Conservation (phyloP, 75 land plant species). For the Azolla pinnata region DNA sequence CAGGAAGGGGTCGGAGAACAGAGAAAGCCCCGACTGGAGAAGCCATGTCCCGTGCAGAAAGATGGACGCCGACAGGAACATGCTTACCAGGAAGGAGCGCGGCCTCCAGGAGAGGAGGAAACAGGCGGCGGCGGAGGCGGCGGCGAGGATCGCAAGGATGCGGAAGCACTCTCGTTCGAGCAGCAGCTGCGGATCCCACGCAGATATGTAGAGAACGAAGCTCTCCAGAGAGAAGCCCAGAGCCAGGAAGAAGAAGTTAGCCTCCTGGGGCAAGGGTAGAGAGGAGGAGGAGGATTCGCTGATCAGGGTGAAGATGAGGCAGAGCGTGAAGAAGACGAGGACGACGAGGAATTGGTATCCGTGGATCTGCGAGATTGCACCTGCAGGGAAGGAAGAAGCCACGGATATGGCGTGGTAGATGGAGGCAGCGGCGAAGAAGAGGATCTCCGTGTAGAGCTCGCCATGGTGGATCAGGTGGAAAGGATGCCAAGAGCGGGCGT, state of each 20-base stretch:
- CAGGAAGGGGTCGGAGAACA: conserved; percentile 40
- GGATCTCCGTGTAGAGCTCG: conserved; percentile 18
- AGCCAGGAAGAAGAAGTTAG: conserved; percentile 31
- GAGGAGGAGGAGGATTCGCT: conserved; percentile 19
- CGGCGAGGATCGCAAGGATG: conserved; percentile 18
- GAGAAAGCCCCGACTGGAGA: conserved; percentile 43
- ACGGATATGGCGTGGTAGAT: conserved; percentile 28
- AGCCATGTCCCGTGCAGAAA: conserved; percentile 57
- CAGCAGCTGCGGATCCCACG: conserved; percentile 10
- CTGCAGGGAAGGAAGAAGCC: conserved; percentile 13
- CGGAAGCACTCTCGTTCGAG: conserved; percentile 25
- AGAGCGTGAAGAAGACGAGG: conserved; percentile 28
- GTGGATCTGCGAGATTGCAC: conserved; percentile 20
- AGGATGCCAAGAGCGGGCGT: conserved; percentile 27
- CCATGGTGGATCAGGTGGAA: conserved; percentile 2
- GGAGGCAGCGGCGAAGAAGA: conserved; percentile 19
- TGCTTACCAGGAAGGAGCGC: conserved; percentile 37
- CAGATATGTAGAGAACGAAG: conserved; percentile 17
- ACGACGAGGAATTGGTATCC: conserved; percentile 20
- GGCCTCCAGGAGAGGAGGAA: conserved; percentile 30
- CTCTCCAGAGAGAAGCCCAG: conserved; percentile 35
- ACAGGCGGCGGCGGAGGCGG: conserved; percentile 30
- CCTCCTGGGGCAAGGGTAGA: conserved; percentile 24
- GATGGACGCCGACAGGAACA: conserved; percentile 35
- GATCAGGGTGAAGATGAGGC: conserved; percentile 20